Conservation (phyloP, 2,329 filamentous ascomycete species). For the Sporothrix variecibatus region DNA sequence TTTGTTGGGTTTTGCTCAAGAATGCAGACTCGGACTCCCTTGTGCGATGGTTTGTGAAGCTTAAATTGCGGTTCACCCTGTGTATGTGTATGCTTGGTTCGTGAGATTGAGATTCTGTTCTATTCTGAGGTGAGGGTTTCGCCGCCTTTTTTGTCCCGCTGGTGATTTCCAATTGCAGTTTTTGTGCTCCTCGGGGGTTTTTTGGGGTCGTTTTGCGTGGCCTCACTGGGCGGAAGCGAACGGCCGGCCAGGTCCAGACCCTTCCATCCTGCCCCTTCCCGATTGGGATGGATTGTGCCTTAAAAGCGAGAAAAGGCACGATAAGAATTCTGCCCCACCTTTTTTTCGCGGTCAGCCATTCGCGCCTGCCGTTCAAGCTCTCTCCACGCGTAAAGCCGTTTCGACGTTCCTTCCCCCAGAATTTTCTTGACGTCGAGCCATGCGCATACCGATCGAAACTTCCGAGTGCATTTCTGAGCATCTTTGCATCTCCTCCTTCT, state of each 20-base stretch:
- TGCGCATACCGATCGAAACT: not conserved
- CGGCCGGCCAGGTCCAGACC: conserved; percentile 17
- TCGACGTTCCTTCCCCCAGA: conserved; percentile 13
- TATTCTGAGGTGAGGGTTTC: not conserved
- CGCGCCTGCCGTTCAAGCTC: not conserved
- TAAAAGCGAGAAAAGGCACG: conserved; percentile 6
- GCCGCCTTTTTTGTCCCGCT: conserved; percentile 16
- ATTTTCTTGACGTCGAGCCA: not conserved
- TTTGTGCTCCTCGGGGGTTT: not conserved
- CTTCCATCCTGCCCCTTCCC: conserved; percentile 19
- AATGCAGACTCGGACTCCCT: conserved; percentile 21
- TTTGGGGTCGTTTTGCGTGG: not conserved
- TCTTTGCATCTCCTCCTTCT: not conserved
- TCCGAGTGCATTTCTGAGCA: not conserved
- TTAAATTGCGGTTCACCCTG: conserved; percentile 16
- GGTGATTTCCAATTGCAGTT: conserved; percentile 2
- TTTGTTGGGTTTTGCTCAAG: conserved; percentile 5
- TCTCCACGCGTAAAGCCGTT: conserved; percentile 14
- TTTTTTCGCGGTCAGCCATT: not conserved
- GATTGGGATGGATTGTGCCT: conserved; percentile 24
- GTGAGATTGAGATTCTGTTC: not conserved
- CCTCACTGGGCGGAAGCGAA: not conserved
- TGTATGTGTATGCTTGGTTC: not conserved
- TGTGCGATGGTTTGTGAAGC: not conserved
- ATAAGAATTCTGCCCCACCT: not conserved